phyloP scores from a whole-genome alignment of 2,329 filamentous ascomycete species.

The Aphanoascus verrucosus region DNA sequence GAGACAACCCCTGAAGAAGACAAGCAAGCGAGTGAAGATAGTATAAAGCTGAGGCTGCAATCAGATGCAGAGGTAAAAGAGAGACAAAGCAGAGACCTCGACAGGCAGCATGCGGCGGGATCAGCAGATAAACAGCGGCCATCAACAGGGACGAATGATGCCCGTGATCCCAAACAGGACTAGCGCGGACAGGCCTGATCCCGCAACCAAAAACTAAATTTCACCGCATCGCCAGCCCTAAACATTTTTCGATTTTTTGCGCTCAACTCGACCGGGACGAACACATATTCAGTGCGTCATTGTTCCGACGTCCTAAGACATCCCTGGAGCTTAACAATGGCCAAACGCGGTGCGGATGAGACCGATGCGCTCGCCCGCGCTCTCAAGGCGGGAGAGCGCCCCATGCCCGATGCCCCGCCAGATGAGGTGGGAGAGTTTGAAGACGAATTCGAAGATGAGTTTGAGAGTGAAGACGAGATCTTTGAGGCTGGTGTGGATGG shows the following conservation, averaged over 20 bases:
- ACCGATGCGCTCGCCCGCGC: slow-evolving; percentile 41
- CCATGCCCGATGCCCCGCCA: slow-evolving; percentile 40
- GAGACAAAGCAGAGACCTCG: background rate
- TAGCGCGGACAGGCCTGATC: slow-evolving; percentile 13
- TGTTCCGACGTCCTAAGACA: background rate
- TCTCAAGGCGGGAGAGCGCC: slow-evolving; percentile 53
- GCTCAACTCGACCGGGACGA: background rate
- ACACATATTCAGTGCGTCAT: background rate
- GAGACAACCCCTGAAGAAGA: background rate
- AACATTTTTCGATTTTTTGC: background rate
- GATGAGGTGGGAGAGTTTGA: slow-evolving; percentile 54
- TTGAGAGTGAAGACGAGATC: slow-evolving; percentile 86
- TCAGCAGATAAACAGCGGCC: background rate
- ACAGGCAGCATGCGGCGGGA: background rate
- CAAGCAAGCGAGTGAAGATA: background rate
- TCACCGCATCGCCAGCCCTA: slow-evolving; percentile 5
- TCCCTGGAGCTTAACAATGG: slow-evolving; percentile 35
- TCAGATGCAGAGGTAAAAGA: slow-evolving; percentile 1
- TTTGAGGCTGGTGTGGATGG: slow-evolving; percentile 91
- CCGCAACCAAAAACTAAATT: slow-evolving; percentile 10
- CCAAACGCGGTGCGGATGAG: slow-evolving; percentile 49
- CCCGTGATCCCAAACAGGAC: slow-evolving; percentile 12
- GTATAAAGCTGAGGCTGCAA: background rate
- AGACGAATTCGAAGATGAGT: slow-evolving; percentile 88
- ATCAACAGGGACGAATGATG: slow-evolving; percentile 1